Evolutionary conservation across 2,329 filamentous ascomycete genomes (phyloP), one percentile per base, ranked within the genome.

Genomic region (Fusarium gaditjirri): DNA sequence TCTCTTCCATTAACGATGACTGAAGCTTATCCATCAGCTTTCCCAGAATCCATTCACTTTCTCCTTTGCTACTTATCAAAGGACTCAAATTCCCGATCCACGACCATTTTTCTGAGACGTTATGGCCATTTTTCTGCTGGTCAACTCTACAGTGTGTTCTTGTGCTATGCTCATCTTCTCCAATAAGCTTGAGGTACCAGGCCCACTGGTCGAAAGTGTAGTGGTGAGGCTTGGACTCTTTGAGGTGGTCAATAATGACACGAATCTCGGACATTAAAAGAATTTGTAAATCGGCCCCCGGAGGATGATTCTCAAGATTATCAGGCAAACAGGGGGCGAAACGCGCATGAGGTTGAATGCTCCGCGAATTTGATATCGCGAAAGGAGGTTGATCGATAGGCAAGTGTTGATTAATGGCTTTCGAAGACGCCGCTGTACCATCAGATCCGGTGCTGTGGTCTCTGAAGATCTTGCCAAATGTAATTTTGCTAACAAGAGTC

Each of bases 111-210:
- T 38, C 25, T 6, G 23, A 47, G 17, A 35, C 19, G 2, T 29
- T 19, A 5, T 29, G 42, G 14, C 11, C 19, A 19, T 11, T 6
- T 23, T 19, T 38, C 16, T 21, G 19, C 25, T 23, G 36, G 8
- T n/a, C 17, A 9, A 19, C 44, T 19, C 29, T 42, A 19, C 56
- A 42, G 19, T 59, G 56, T 21, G 29, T 36, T n/a, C 25, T 8
- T 53, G 56, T 23, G 19, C 31, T 42, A 8, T 33, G 7, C 17
- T 60, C 57, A 23, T 60, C 38, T 29, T 60, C 57, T 4, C 57
- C 57, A 17, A 60, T 21, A 21, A 60, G 46, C 13, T 60, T 60
- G 19, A 60, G 46, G 16, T 60, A 60, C 57, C 57, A 54, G n/a
- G 29, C 23, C 57, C 46, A 60, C 27, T 60, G 27, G 11, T 60